phyloP scores from a whole-genome alignment of 1,284 basidiomycete genomes.

The Takashimella tepidaria region DNA sequence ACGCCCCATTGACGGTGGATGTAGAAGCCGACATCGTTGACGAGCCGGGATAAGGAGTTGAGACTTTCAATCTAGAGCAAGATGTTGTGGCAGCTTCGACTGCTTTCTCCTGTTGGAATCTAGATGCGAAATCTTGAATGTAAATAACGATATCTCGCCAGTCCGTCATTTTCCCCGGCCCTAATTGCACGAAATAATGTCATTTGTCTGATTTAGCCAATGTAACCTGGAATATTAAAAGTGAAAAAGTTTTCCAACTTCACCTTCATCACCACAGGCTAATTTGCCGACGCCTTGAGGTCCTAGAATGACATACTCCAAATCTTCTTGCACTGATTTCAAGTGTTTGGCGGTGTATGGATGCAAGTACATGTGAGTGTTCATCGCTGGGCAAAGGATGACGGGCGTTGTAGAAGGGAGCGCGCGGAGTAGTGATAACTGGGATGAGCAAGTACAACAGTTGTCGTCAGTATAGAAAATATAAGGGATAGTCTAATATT shows the following conservation, averaged over 20 bases:
- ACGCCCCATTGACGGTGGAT: not conserved
- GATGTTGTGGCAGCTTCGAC: not conserved
- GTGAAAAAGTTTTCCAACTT: conserved; percentile 32
- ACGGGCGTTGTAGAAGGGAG: conserved; percentile 74
- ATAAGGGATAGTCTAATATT: conserved; percentile 36
- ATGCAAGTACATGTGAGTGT: conserved; percentile 94
- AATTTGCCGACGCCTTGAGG: conserved; percentile 56
- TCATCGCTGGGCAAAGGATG: conserved; percentile 95
- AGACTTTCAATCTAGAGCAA: not conserved
- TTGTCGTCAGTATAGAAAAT: no score
- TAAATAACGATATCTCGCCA: conserved; percentile 56
- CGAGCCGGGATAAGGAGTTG: not conserved
- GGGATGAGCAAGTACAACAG: conserved; percentile 3
- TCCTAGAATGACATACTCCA: conserved; percentile 74
- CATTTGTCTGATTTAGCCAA: no score
- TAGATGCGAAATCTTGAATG: conserved; percentile 29
- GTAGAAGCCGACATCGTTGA: not conserved
- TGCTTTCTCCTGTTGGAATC: conserved; percentile 4
- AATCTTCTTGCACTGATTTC: conserved; percentile 61
- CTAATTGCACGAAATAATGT: conserved; percentile 53
- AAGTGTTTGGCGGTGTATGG: conserved; percentile 84
- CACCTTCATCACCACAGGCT: conserved; percentile 89
- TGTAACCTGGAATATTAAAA: not conserved
- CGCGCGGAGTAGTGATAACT: conserved; percentile 89
- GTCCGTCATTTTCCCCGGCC: conserved; percentile 86